These are phyloP conservation scores for Macrolepiota fuliginosa DNA, from an alignment of 768 basidiomycete species.

Conservation along the genomic window DNA sequence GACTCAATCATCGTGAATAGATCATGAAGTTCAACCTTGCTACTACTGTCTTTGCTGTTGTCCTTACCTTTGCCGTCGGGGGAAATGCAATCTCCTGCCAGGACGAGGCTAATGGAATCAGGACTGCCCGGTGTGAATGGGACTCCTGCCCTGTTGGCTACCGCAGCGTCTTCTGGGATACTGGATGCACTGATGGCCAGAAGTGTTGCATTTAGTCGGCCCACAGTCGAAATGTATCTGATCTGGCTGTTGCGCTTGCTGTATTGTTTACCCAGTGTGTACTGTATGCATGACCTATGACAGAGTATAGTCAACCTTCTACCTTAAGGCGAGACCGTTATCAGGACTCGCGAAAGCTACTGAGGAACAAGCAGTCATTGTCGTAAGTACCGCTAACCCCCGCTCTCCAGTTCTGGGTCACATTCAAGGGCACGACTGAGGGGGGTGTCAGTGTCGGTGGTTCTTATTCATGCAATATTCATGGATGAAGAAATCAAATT, in stretches of 20 bases:
- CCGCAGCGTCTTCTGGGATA: constrained; percentile 11
- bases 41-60: constrained; percentile 3
- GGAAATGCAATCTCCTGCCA: constrained; percentile 11
- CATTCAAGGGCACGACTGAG: too few relatives aligned
- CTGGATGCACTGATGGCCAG: constrained; percentile 2
- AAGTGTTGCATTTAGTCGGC: constrained; percentile 8
- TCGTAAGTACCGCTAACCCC: too few relatives aligned
- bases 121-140: neutral
- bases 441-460: too few relatives aligned
- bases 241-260: neutral
- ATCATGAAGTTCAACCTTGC: constrained; percentile 10
- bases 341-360: too few relatives aligned
- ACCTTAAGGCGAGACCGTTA: too few relatives aligned
- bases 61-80: constrained; percentile 7
- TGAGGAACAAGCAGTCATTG: too few relatives aligned
- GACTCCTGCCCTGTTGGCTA: constrained; percentile 9
- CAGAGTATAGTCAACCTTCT: too few relatives aligned
- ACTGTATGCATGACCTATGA: too few relatives aligned
- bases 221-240: neutral
- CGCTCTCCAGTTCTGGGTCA: too few relatives aligned
- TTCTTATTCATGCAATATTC: too few relatives aligned
- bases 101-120: neutral
- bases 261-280: neutral
- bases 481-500: too few relatives aligned
- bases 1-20: neutral